Evolutionary conservation across 805 yeast genomes (phyloP).

Genomic region (Cyberlindnera amylophila): DNA sequence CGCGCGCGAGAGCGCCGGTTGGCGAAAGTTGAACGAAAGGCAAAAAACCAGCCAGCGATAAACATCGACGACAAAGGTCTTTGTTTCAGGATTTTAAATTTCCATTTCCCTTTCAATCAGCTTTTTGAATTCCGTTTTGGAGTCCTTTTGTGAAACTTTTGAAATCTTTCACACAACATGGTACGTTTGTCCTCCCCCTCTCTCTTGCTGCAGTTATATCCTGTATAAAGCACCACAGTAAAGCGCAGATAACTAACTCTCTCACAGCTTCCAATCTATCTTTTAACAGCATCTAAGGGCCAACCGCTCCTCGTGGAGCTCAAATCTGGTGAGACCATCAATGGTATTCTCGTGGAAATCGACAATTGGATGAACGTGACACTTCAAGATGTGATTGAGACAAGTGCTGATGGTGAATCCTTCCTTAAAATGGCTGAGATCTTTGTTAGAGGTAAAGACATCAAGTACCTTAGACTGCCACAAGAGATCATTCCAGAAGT

Average conservation of each 20-base stretch:
- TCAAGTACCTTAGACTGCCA: slow-evolving; percentile 72
- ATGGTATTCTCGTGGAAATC: slow-evolving; percentile 79
- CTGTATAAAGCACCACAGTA: too few relatives aligned
- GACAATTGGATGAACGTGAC: slow-evolving; percentile 97
- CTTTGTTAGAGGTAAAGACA: slow-evolving; percentile 82
- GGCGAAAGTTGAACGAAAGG: too few relatives aligned
- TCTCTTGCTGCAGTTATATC: too few relatives aligned
- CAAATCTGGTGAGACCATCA: slow-evolving; percentile 85
- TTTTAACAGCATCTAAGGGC: slow-evolving; percentile 86
- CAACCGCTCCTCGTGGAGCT: slow-evolving; percentile 85
- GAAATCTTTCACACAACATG: too few relatives aligned
- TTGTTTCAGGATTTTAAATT: too few relatives aligned
- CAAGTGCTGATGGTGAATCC: slow-evolving; percentile 56
- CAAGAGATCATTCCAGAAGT: slow-evolving; percentile 74
- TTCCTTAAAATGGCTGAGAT: slow-evolving; percentile 65
- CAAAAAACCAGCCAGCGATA: background rate
- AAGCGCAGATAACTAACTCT: slow-evolving; percentile 14
- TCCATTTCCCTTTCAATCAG: too few relatives aligned
- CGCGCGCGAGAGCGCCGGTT: too few relatives aligned
- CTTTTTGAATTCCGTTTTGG: too few relatives aligned
- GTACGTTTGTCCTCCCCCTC: too few relatives aligned
- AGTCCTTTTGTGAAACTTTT: too few relatives aligned
- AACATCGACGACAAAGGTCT: background rate
- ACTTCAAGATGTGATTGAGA: slow-evolving; percentile 67
- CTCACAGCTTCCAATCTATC: slow-evolving; percentile 80